phyloP scores from a whole-genome alignment of 352 stramenopile genomes.

The Pythium volutum region DNA sequence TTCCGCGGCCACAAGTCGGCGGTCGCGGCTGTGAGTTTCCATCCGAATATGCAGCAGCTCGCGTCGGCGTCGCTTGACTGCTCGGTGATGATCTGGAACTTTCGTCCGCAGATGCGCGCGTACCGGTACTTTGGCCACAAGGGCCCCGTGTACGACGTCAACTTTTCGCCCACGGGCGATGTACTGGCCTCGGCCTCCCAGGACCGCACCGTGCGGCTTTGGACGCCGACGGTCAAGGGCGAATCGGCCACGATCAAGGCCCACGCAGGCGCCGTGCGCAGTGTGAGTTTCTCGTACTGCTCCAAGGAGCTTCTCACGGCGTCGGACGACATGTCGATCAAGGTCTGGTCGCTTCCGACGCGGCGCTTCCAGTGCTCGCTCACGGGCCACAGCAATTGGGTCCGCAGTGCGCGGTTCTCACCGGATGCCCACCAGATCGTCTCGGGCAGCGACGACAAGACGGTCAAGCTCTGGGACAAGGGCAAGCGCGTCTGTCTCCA shows the following conservation, averaged over 20 bases:
- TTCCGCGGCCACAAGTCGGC: conserved; percentile 83
- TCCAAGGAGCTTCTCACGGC: conserved; percentile 80
- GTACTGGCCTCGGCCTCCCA: conserved; percentile 86
- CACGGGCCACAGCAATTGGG: conserved; percentile 91
- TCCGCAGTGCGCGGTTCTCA: conserved; percentile 83
- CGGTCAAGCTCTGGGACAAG: conserved; percentile 91
- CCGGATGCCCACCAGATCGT: conserved; percentile 61
- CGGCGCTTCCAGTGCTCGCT: conserved; percentile 86
- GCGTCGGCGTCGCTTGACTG: conserved; percentile 74
- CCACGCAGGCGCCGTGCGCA: conserved; percentile 64
- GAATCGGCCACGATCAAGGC: conserved; percentile 70
- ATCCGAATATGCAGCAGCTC: conserved; percentile 85
- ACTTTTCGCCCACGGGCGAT: conserved; percentile 78
- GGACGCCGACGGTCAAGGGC: conserved; percentile 80
- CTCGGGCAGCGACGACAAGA: conserved; percentile 90
- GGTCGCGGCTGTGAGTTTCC: conserved; percentile 80
- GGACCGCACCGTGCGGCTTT: conserved; percentile 90
- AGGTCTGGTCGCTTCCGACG: conserved; percentile 83
- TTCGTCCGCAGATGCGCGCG: conserved; percentile 72
- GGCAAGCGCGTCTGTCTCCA: conserved; percentile 63
- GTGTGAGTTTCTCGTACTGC: conserved; percentile 84
- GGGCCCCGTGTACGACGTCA: conserved; percentile 71
- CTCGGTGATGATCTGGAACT: conserved; percentile 92
- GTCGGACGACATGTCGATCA: conserved; percentile 92
- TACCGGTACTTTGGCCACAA: conserved; percentile 82